Evolutionary conservation across 2,329 filamentous ascomycete genomes (phyloP), one percentile per base, ranked within the genome.

Genomic region (Chaetomium globosum): DNA sequence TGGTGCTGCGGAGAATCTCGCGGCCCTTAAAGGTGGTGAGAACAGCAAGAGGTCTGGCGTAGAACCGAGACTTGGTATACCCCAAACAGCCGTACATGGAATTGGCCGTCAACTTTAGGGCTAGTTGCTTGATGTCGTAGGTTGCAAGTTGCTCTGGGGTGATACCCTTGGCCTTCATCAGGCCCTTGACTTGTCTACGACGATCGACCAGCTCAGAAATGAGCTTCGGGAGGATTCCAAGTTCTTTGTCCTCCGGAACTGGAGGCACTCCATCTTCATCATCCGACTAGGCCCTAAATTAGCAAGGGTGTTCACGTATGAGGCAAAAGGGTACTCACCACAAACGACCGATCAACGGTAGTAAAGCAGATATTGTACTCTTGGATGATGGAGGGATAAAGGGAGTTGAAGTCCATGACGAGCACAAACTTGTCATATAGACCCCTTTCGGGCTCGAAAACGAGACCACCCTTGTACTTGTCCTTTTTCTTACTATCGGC

Each of bases 351-450:
- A 67, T 98, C 91, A 7, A 99, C 93, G 0, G 96, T 99, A 2
- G 95, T 99, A 79, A 99, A 99, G 81, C 96, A 99, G 72, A 99
- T 99, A 78, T 99, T 99, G 81, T 89, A 99, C 83, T 99, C 96
- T 75, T 99, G 96, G 67, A 99, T 99, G 74, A 99, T 98, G 75
- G 92, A 97, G 36, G 95, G 95, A 74, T 99, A 99, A 68, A 99
- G 83, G 73, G 93, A 97, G 84, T 99, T 99, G 83, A 99, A 99
- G 82, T 99, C 95, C 96, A 99, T 99, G 77, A 99, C 96, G 63
- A 99, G 85, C 61, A 99, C 91, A 77, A 96, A 97, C 79, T 96
- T 96, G 83, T 99, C 95, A 75, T 99, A 99, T 4, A 99, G 85
- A 21, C 96, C 95, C 77, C 94, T 97, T 76, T 98, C 93, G 4